phyloP scores from a whole-genome alignment of 2,329 filamentous ascomycete species.

The Aplosporella prunicola region DNA sequence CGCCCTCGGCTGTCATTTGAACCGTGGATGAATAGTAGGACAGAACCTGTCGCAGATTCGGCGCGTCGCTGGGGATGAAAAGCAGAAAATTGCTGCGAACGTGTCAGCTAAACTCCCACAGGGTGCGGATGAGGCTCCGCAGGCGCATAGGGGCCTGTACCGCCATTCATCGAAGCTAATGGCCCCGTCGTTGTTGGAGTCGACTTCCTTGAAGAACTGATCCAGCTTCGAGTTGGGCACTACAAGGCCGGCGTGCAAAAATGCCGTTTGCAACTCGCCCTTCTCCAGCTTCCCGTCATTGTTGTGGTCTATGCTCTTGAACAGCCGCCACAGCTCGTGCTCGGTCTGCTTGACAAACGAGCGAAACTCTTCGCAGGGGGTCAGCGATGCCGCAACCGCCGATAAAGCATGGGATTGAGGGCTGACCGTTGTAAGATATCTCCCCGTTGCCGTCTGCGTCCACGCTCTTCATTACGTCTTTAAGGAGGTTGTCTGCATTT shows the following conservation, averaged over 20 bases:
- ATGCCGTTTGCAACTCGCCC: conserved; percentile 70
- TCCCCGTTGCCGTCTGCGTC: conserved; percentile 81
- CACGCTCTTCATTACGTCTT: conserved; percentile 69
- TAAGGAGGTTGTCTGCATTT: conserved; percentile 80
- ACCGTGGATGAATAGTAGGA: conserved; percentile 87
- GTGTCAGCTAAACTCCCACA: not conserved
- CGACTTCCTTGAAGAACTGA: conserved; percentile 82
- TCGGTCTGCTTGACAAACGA: conserved; percentile 83
- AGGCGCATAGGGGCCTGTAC: conserved; percentile 45
- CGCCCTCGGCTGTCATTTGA: conserved; percentile 85
- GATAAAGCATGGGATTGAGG: conserved; percentile 1
- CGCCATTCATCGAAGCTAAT: conserved; percentile 96
- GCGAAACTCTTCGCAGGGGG: conserved; percentile 61
- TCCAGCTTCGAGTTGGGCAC: conserved; percentile 70
- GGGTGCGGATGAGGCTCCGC: not conserved
- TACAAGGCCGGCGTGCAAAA: conserved; percentile 65
- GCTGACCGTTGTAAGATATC: conserved; percentile 77
- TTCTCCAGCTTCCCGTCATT: conserved; percentile 79
- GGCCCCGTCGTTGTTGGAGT: conserved; percentile 74
- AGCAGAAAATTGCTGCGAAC: conserved; percentile 73
- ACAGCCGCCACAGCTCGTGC: conserved; percentile 69
- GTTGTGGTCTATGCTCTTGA: conserved; percentile 78
- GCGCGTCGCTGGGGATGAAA: conserved; percentile 64
- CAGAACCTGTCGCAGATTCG: conserved; percentile 70
- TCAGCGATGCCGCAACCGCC: conserved; percentile 15